Percentiles rank a stretch among this genome's conserved stretches.
These are phyloP conservation scores for Gynostemma pentaphyllum DNA, from an alignment of 306 rosid genomes.

Conservation along the genomic window DNA sequence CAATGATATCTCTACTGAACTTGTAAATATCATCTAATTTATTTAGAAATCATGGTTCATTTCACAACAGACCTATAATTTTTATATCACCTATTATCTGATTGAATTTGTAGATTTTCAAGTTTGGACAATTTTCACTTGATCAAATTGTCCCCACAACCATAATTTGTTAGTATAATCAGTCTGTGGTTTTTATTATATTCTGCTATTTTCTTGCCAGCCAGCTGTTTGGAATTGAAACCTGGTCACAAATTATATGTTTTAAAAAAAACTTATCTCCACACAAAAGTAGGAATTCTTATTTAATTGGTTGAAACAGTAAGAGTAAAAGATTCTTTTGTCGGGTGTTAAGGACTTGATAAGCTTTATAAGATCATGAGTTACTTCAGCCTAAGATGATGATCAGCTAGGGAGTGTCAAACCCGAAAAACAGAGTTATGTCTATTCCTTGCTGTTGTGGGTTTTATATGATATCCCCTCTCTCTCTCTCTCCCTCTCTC, in stretches of 20 bases:
- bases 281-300: too few species aligned
- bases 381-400: too few species aligned
- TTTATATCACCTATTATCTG: neutral
- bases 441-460: neutral
- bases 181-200: neutral
- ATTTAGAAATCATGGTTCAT: neutral
- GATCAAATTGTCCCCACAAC: neutral
- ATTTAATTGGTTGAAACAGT: too few species aligned
- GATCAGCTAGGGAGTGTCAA: too few species aligned
- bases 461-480: too few species aligned
- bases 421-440: slow-evolving; percentile 12
- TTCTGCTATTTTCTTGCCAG: neutral
- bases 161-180: slow-evolving; percentile 1
- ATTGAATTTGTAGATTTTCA: neutral
- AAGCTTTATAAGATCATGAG: too few species aligned
- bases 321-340: too few species aligned
- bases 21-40: neutral
- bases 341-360: too few species aligned
- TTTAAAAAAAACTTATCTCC: too few species aligned
- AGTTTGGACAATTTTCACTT: neutral
- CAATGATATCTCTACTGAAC: neutral
- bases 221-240: slow-evolving; percentile 2
- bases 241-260: slow-evolving; percentile 15
- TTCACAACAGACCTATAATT: neutral
- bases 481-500: too few species aligned